Conservation (phyloP, 306 rosid genomes). For the Styphnolobium japonicum region DNA sequence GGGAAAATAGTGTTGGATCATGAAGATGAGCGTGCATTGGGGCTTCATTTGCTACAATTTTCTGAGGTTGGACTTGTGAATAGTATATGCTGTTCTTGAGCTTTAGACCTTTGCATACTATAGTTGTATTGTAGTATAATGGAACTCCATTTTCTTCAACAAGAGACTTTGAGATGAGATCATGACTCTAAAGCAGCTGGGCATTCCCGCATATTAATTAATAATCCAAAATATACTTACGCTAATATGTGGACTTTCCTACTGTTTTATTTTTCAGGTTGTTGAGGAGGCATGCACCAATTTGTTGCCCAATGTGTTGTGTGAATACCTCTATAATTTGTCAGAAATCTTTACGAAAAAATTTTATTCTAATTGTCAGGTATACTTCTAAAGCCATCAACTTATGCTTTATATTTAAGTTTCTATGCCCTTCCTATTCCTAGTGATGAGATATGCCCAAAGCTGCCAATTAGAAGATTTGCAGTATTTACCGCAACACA, state of each 20-base stretch:
- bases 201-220: not conserved
- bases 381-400: constrained; percentile 24
- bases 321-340: constrained; percentile 85
- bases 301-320: constrained; percentile 75
- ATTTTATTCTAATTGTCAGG: constrained; percentile 90
- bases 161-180: not conserved
- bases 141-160: not conserved
- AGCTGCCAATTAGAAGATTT: not conserved
- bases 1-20: constrained; percentile 70
- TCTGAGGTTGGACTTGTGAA: constrained; percentile 66
- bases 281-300: constrained; percentile 91
- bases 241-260: not conserved
- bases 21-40: constrained; percentile 76
- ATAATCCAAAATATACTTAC: not conserved
- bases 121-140: not conserved
- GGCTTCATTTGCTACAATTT: constrained; percentile 82
- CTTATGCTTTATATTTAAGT: not conserved
- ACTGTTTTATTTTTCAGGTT: constrained; percentile 47
- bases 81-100: constrained; percentile 8
- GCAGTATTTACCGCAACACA: not conserved
- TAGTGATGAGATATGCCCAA: not conserved
- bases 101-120: not conserved
- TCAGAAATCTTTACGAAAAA: constrained; percentile 75
- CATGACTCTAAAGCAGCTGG: not conserved
- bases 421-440: not conserved